Evolutionary conservation across 2,329 filamentous ascomycete genomes (phyloP), one percentile per base, ranked within the genome.

Genomic region (Talaromyces sp.): DNA sequence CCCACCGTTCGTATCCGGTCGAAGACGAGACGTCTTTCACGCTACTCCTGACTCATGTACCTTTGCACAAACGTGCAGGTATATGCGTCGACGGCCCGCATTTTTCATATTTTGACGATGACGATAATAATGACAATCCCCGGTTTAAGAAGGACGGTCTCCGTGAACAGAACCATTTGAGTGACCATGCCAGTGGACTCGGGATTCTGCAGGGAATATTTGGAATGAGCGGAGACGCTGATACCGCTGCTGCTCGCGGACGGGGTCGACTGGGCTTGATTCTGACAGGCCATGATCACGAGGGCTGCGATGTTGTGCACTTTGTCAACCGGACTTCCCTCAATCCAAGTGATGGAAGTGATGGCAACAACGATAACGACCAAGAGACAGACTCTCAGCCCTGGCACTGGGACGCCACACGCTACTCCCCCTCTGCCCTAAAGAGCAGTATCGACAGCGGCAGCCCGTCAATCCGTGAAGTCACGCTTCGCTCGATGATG

Each of bases 401-500:
- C 36, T 75, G 72, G 71, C 65, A 66, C 27, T 79, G 77, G 77
- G 68, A 70, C 57, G 75, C 75, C 22, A 69, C 58, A 62, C 72
- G 73, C 19, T 77, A 72, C 54, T 59, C 51, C n/a, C 57, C 42
- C 11, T 54, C 49, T 1, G 30, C 22, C 9, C 13, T 30, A 17
- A 3, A 56, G 13, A 42, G 55, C 1, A n/a, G 62, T 11, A 61
- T 1, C 32, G 65, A 10, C 63, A 33, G 19, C 13, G 17, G 19
- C 19, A 30, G 62, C 1, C 73, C 63, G 64, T 87, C 25, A 70
- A 80, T 97, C 6, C 83, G 93, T 30, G 95, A 99, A 76, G 86
- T 98, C 65, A 99, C 95, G 0, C 90, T 99, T 2, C 87, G 93
- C 62, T 96, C 92, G 75, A 98, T 99, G 92, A 99, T 99, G 95